Percentiles rank a stretch among this genome's conserved stretches.
These are phyloP conservation scores for Nevesoporus exiguus DNA, from an alignment of 768 basidiomycete species.

Conservation along the genomic window DNA sequence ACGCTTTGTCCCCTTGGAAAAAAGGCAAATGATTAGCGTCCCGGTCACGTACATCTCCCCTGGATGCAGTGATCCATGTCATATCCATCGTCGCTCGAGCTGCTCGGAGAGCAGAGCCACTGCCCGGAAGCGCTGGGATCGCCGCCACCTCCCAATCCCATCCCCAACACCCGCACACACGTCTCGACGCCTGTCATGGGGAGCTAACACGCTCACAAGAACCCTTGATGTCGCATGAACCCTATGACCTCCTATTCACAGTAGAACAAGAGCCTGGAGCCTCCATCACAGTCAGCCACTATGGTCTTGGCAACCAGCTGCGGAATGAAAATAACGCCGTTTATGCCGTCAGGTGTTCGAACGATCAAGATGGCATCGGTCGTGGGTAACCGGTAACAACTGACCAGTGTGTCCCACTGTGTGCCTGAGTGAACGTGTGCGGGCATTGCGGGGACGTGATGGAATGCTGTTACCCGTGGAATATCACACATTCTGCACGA, in stretches of 20 bases:
- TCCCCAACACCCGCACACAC: too few species aligned
- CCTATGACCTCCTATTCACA: background rate
- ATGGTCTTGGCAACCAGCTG: slow-evolving; percentile 8
- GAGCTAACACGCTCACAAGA: background rate
- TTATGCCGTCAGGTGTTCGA: slow-evolving; percentile 12
- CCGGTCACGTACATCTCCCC: background rate
- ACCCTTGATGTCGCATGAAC: background rate
- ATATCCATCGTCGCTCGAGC: background rate
- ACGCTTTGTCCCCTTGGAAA: slow-evolving; percentile 6
- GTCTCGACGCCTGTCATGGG: background rate
- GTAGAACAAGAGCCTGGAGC: background rate
- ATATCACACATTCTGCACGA: background rate
- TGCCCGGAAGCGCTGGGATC: background rate
- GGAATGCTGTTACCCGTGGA: background rate
- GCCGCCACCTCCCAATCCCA: too few species aligned
- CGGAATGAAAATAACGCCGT: slow-evolving; percentile 2
- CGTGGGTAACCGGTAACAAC: slow-evolving; percentile 1
- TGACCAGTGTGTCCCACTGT: background rate
- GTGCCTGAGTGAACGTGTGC: slow-evolving; percentile 3
- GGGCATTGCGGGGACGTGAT: slow-evolving; percentile 12
- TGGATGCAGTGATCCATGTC: slow-evolving; percentile 9
- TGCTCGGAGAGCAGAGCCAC: too few species aligned
- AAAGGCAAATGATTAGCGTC: slow-evolving; percentile 19
- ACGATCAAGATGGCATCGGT: slow-evolving; percentile 2
- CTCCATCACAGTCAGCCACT: slow-evolving; percentile 8